phyloP scores from a whole-genome alignment of 2,329 filamentous ascomycete species.

The Colletotrichum filicis region DNA sequence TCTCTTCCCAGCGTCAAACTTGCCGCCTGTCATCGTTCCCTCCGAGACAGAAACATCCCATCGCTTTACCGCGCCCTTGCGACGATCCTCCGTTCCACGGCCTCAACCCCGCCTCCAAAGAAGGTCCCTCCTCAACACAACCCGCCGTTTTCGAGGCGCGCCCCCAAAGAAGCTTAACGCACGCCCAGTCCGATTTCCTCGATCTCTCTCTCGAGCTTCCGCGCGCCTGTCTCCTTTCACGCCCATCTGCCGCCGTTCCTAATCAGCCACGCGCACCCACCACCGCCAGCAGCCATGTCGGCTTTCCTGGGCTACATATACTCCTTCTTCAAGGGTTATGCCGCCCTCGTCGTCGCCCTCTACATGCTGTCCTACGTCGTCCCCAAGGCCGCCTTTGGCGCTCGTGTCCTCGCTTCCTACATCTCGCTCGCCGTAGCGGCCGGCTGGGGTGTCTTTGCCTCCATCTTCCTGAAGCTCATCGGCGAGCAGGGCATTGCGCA shows the following conservation, averaged over 20 bases:
- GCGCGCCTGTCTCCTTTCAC: conserved; percentile 24
- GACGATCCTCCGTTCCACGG: conserved; percentile 28
- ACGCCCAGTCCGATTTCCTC: conserved; percentile 19
- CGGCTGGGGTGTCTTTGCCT: conserved; percentile 80
- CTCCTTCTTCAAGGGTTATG: conserved; percentile 64
- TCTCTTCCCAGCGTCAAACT: background rate
- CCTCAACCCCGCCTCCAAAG: conserved; percentile 24
- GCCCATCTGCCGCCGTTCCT: conserved; percentile 27
- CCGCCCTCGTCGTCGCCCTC: conserved; percentile 63
- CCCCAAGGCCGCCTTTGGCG: conserved; percentile 73
- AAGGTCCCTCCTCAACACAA: conserved; percentile 29
- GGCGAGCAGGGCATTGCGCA: conserved; percentile 83
- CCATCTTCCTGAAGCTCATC: conserved; percentile 74
- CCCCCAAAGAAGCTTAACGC: conserved; percentile 33
- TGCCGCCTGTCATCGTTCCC: background rate
- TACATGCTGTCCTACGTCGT: conserved; percentile 70
- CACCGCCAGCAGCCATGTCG: conserved; percentile 44
- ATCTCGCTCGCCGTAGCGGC: conserved; percentile 70
- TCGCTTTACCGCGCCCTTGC: conserved; percentile 18
- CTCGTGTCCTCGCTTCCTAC: conserved; percentile 75
- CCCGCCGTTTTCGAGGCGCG: conserved; percentile 17
- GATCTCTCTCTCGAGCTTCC: conserved; percentile 11
- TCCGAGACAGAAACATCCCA: background rate
- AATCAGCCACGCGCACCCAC: conserved; percentile 13
- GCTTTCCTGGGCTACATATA: conserved; percentile 49